Evolutionary conservation across 73 alveolate species (phyloP), one percentile per base, ranked within the genome.

Genomic region (Paramecium octaurelia): DNA sequence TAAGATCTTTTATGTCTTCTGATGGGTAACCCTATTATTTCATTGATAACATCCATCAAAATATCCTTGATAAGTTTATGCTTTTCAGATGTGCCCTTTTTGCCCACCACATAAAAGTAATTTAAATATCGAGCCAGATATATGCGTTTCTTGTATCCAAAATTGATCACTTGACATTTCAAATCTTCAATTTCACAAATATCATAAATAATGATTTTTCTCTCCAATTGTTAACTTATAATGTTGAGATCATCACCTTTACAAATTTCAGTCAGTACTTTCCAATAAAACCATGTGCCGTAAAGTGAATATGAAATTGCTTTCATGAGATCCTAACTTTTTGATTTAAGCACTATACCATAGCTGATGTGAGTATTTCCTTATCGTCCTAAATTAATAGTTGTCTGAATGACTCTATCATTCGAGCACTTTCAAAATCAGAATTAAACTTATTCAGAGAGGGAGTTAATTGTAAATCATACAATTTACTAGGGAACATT

Each of bases 381-480:
- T 80, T 80, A 24, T 46, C 75, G 20, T 80, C 91, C 14, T 80
- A 75, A 23, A 21, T 23, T 48, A 80, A 46, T 27, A 80, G 44
- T 44, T 80, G 14, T 40, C 18, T 40, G 76, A 80, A 80, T 80
- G 27, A 44, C 12, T 42, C 70, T 23, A 80, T 80, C 16, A 42
- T 2, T 46, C 48, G 44, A 12, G 46, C 73, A 80, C 91, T 80
- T 43, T 80, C 76, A 10, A 43, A 80, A 42, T 80, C 43, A 24
- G 70, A 44, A 48, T 80, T 80, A 64, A 80, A 80, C 31, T 80
- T 80, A 44, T 43, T 43, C 46, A 80, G n/a, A 8, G 91, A 80
- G 2, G 91, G 91, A n/a, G 91, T 80, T 64, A 80, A 80, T 48
- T 80, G 75, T 43, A 80, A 80, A 80, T 80, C 91, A 46, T 80